Evolutionary conservation across 371 early-diverging fungal species (phyloP).

Genomic region (Scutellospora calospora): DNA sequence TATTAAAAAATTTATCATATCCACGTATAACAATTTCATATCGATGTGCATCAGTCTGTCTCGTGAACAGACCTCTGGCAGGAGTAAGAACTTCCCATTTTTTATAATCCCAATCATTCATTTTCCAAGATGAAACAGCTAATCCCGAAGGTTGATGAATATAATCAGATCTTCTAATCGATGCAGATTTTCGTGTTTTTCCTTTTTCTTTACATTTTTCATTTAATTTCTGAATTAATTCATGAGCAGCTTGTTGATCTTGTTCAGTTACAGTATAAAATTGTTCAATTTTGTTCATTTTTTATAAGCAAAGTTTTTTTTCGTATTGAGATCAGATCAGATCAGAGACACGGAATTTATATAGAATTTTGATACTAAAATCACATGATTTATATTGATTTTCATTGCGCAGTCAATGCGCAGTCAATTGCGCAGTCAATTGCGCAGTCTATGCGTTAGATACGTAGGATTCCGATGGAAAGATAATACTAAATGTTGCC

Average conservation of each 20-base stretch:
- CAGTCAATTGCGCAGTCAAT: too few relatives aligned
- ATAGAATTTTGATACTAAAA: too few relatives aligned
- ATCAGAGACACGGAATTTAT: too few relatives aligned
- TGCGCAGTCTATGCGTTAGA: too few relatives aligned
- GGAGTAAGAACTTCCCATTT: conserved; percentile 67
- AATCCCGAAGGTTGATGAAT: background rate
- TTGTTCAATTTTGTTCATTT: too few relatives aligned
- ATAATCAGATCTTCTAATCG: background rate
- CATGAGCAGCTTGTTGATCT: background rate
- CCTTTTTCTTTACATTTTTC: background rate
- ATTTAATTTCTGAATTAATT: background rate
- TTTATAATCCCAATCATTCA: conserved; percentile 61
- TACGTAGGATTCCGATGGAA: too few relatives aligned
- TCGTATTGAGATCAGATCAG: too few relatives aligned
- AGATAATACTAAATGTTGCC: too few relatives aligned
- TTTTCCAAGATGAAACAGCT: conserved; percentile 62
- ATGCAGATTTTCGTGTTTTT: background rate
- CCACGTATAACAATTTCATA: conserved; percentile 79
- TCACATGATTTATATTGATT: too few relatives aligned
- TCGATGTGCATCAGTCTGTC: conserved; percentile 44
- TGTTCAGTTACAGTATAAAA: background rate
- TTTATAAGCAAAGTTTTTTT: too few relatives aligned
- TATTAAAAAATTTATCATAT: conserved; percentile 96
- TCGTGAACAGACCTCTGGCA: conserved; percentile 88
- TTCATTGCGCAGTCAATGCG: too few relatives aligned